These are phyloP conservation scores for Cubamyces lactineus DNA, from an alignment of 768 basidiomycete genomes.

Conservation along the genomic window DNA sequence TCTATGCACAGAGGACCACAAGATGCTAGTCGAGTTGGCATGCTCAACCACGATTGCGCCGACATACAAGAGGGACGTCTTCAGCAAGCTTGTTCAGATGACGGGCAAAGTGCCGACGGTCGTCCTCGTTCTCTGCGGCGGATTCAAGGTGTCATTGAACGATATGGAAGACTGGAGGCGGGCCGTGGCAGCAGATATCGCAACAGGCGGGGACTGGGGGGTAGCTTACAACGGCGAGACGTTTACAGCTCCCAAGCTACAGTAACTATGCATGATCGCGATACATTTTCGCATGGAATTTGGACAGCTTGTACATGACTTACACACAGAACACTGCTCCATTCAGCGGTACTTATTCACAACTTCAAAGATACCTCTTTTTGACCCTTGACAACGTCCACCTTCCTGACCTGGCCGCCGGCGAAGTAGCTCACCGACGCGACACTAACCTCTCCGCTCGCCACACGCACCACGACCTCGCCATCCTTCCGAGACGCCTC, in stretches of 20 bases:
- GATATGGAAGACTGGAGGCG: constrained; percentile 54
- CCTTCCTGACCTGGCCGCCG: constrained; percentile 8
- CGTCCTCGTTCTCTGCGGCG: constrained; percentile 75
- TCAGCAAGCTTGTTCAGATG: constrained; percentile 51
- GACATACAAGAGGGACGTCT: constrained; percentile 61
- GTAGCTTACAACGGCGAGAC: constrained; percentile 24
- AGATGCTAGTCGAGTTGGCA: constrained; percentile 73
- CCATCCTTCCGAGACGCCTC: constrained; percentile 38
- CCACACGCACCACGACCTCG: constrained; percentile 31
- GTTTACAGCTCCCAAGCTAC: not conserved
- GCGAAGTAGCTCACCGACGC: constrained; percentile 21
- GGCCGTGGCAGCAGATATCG: constrained; percentile 41
- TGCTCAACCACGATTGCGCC: constrained; percentile 71
- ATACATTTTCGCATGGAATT: no score
- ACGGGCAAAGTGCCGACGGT: constrained; percentile 41
- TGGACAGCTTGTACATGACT: not conserved
- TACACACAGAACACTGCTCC: not conserved
- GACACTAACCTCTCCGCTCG: constrained; percentile 20
- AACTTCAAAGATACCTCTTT: constrained; percentile 17
- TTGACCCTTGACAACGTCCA: constrained; percentile 5
- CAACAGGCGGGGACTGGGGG: constrained; percentile 32
- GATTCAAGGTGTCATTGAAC: constrained; percentile 64
- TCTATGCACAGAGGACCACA: constrained; percentile 64
- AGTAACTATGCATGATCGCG: not conserved
- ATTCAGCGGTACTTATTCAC: not conserved